Evolutionary conservation across 1,139 yeast genomes (phyloP).

Genomic region (Saccharomyces hybrid): DNA sequence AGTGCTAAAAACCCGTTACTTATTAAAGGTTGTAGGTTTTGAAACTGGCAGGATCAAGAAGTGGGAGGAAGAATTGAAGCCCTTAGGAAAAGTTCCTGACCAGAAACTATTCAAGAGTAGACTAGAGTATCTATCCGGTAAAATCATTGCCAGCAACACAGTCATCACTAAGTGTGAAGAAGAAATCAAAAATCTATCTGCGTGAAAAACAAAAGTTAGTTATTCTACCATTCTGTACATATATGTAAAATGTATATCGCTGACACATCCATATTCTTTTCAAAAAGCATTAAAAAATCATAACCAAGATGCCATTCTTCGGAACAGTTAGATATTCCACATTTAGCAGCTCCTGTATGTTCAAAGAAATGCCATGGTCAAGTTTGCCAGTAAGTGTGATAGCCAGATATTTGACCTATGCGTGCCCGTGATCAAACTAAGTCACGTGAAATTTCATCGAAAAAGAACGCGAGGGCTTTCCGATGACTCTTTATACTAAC

Average conservation of each 20-base stretch:
- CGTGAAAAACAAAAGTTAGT: not conserved
- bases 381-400: not conserved
- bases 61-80: slow-evolving; percentile 62
- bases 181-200: slow-evolving; percentile 30
- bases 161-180: slow-evolving; percentile 43
- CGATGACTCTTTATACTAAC: not conserved
- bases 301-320: not conserved
- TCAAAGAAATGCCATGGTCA: no score
- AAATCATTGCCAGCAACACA: slow-evolving; percentile 51
- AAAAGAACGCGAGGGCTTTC: not conserved
- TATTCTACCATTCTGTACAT: not conserved
- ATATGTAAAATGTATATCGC: not conserved
- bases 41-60: slow-evolving; percentile 60
- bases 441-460: not conserved
- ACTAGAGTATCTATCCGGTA: slow-evolving; percentile 54
- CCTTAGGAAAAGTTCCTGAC: slow-evolving; percentile 44
- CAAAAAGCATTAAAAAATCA: not conserved
- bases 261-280: not conserved
- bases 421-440: not conserved
- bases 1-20: slow-evolving; percentile 56
- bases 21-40: slow-evolving; percentile 45
- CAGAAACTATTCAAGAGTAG: slow-evolving; percentile 51
- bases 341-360: not conserved
- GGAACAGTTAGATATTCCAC: not conserved
- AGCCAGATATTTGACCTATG: not conserved